Base-by-base conservation (phyloP, 2,329 filamentous ascomycete species). In the Pestalotiopsis sp. region DNA sequence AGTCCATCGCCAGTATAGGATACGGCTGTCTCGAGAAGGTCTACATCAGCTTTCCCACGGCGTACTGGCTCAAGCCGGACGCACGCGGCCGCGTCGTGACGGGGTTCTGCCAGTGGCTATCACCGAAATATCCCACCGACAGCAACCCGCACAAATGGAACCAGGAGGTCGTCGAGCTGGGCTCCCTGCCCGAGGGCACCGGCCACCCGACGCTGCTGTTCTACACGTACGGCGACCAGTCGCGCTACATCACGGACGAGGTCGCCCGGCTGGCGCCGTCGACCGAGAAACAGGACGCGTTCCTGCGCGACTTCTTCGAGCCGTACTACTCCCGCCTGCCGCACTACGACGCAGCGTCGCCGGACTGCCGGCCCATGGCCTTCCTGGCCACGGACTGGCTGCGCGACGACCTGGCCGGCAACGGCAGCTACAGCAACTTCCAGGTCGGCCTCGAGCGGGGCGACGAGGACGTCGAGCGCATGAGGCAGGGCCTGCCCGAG, bases 361-460 rank as follows among this genome's bases (percentile, higher is more conserved):
- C 87, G 0, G 81, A 84, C 7, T 96, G 93, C 76, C 82, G 82
- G 39, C 93, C 94, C 0, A 80, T 78, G 0, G 87, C 84, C 0
- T 87, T 90, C 52, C 82, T 94, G 3, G 89, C 92, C 0, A 97
- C 94, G 0, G 85, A 88, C 68, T 97, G 94, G 94, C 85, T 92
- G 36, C 87, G 87, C 62, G 94, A 97, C 75, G 89, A 92, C 17
- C 86, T 94, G 39, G 92, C 94, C 0, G 94, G 95, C 0, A 90
- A 91, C 75, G 94, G 95, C 9, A 93, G 91, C 73, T 97, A 97
- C 78, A 88, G 87, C 65, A 97, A 97, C 78, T 97, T 97, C 80
- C 94, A 94, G 74, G 85, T 92, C 17, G 94, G 93, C 0, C 76
- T 95, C 61, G 83, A 88, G 72, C 83, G 88, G 5, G 93, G 91